These are phyloP conservation scores for Geosmithia putterillii DNA, from an alignment of 2,329 filamentous ascomycete species.

Conservation along the genomic window DNA sequence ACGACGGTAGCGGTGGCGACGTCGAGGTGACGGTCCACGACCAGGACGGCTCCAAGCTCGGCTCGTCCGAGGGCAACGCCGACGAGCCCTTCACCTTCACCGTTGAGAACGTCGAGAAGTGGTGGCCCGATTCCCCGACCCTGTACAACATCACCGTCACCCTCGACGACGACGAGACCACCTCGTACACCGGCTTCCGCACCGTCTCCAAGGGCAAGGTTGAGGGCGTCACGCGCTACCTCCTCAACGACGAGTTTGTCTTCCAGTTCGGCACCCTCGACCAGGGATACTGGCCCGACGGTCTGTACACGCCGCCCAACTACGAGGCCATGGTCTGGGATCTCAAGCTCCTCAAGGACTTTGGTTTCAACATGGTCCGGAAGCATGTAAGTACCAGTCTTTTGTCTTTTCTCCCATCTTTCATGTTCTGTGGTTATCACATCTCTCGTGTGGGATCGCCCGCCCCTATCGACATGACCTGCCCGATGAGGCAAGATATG, in stretches of 20 bases:
- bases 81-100: constrained; percentile 41
- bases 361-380: constrained; percentile 59
- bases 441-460: too few species aligned
- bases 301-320: constrained; percentile 52
- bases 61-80: constrained; percentile 27
- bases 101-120: constrained; percentile 42
- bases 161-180: constrained; percentile 36
- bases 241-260: constrained; percentile 56
- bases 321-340: constrained; percentile 58
- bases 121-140: constrained; percentile 50
- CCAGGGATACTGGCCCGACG: constrained; percentile 62
- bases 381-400: constrained; percentile 44
- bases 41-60: constrained; percentile 25
- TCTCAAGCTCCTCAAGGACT: constrained; percentile 46
- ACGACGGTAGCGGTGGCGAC: constrained; percentile 16
- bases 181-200: constrained; percentile 58
- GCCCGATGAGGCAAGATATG: too few species aligned
- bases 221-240: constrained; percentile 44
- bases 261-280: constrained; percentile 60
- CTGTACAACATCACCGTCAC: constrained; percentile 53
- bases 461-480: too few species aligned
- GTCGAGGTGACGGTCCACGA: constrained; percentile 24
- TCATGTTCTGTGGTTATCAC: too few species aligned
- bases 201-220: constrained; percentile 45
- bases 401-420: neutral